phyloP scores from a whole-genome alignment of 345 rosid genomes.

The Dipteronia dyeriana region DNA sequence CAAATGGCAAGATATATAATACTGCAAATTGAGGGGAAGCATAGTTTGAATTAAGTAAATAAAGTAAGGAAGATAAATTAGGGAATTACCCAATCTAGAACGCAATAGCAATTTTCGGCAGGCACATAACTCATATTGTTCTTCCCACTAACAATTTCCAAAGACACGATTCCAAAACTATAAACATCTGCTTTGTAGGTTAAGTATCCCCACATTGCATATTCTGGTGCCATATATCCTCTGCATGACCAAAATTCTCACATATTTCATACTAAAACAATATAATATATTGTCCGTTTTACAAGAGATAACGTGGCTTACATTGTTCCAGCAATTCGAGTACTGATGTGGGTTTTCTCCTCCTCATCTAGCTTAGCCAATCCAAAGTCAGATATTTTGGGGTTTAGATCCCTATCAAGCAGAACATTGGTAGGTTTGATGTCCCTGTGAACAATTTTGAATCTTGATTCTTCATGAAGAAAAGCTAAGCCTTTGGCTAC shows the following conservation, averaged over 20 bases:
- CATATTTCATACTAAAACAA: background rate
- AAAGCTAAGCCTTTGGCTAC: conserved; percentile 61
- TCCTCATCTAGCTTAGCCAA: conserved; percentile 53
- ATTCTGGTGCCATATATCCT: conserved; percentile 53
- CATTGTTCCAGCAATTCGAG: conserved; percentile 70
- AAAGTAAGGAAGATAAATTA: background rate
- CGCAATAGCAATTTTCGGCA: conserved; percentile 21
- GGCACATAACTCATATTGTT: conserved; percentile 28
- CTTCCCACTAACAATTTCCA: conserved; percentile 39
- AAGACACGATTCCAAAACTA: conserved; percentile 41
- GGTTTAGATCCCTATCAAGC: conserved; percentile 48
- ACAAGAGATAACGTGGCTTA: conserved; percentile 16
- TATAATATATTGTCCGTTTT: too few relatives aligned
- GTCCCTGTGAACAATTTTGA: conserved; percentile 63
- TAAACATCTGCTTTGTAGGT: conserved; percentile 45
- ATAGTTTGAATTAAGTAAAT: background rate
- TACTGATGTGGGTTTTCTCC: conserved; percentile 57
- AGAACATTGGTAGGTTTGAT: conserved; percentile 59
- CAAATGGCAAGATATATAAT: background rate
- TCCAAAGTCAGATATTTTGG: conserved; percentile 69
- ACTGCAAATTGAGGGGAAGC: background rate
- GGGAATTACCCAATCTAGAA: conserved; percentile 39
- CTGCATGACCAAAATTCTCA: conserved; percentile 18
- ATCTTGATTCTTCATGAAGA: conserved; percentile 57
- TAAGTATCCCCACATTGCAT: conserved; percentile 46